Evolutionary conservation across 345 rosid species (phyloP), one percentile per base, ranked within the genome.

Genomic region (Reutealis trisperma): DNA sequence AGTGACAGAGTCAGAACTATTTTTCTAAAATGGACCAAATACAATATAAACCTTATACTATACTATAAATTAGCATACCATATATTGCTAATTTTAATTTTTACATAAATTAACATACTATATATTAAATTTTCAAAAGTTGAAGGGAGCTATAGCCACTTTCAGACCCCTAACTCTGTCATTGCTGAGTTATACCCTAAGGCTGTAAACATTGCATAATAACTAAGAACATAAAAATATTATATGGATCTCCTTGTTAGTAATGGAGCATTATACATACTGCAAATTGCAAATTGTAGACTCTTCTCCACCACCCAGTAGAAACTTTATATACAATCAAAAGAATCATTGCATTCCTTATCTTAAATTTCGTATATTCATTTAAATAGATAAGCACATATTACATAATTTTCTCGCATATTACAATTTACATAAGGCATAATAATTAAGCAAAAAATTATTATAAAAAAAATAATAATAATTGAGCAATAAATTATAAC

Each of bases 221-320:
- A 74, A 22, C 5, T 69, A 34, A 21, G 27, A 5, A 60, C 47
- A 7, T 13, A 54, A 66, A 77, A 25, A 24, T 15, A 8, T 32
- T 2, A 25, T 8, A 21, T 62, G 30, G 79, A 6, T 32, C 21
- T 70, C 19, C 67, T 21, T 52, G 66, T 27, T 67, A 47, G 30
- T 32, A 19, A 16, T 1, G 67, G 22, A n/a, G 55, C 57, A 27
- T 15, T 59, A 66, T 24, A 85, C 94, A 73, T 88, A 95, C 97
- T 95, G 98, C 80, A 94, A 83, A 84, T 95, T 93, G 73, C 93
- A 93, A 72, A 87, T 84, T 6, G 98, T 94, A 51, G 98, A 94
- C 87, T 94, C 96, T 78, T 86, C 92, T 71, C 98, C 98, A 19
- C 98, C 96, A 49, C 98, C 98, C 55, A 94, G 85, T 73, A 94